These are phyloP conservation scores for Arabidopsis arenosa DNA, from an alignment of 345 rosid genomes.

Conservation along the genomic window DNA sequence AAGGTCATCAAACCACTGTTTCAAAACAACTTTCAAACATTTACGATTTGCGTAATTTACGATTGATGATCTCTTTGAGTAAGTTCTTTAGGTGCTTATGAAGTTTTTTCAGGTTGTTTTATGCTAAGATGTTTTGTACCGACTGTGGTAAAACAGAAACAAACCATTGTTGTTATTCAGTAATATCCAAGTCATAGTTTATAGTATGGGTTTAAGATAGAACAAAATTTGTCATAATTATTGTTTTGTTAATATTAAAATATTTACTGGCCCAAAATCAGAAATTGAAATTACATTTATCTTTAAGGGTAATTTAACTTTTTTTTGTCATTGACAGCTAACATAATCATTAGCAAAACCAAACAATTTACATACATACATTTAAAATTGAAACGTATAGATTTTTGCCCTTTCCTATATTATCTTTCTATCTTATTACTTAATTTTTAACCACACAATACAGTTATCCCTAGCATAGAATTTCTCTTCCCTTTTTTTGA, in stretches of 20 bases:
- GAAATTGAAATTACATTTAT: background rate
- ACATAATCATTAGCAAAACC: background rate
- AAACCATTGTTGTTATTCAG: background rate
- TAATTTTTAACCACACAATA: conserved; percentile 26
- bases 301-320: background rate
- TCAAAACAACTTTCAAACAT: background rate
- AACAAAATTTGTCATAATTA: background rate
- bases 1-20: background rate
- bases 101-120: too few relatives aligned
- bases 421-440: background rate
- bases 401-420: background rate
- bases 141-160: background rate
- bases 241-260: background rate
- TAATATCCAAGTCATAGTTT: too few relatives aligned
- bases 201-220: too few relatives aligned
- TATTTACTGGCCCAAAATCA: background rate
- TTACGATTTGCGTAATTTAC: background rate
- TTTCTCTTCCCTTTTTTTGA: background rate
- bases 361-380: background rate
- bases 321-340: background rate
- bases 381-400: background rate
- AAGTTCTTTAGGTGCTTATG: too few relatives aligned
- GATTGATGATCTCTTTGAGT: too few relatives aligned
- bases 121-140: background rate
- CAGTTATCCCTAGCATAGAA: background rate